Evolutionary conservation across 305 asterid species (phyloP), one percentile per base, ranked within the genome.

Genomic region (Withania somnifera): DNA sequence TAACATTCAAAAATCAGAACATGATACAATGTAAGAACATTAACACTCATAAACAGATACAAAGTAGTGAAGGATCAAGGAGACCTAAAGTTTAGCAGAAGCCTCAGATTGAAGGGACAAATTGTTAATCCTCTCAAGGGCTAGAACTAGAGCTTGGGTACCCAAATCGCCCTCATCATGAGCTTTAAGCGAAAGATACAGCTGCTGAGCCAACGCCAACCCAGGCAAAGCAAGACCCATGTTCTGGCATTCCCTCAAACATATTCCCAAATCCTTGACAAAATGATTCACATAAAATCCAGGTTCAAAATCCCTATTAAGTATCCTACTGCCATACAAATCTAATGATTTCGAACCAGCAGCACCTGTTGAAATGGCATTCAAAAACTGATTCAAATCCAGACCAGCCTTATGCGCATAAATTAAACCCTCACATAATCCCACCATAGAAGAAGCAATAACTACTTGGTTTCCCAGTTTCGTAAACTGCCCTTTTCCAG

Each of bases 261-360:
- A 95, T 36, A 95, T 95, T 81, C 92, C 98, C 85, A 94, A 93
- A 88, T 95, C 99, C 87, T 95, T 95, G 3, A 95, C 98, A 83
- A 95, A 95, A 86, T 95, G 99, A 81, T 95, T 92, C 86, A 95
- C 99, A 81, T 94, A 95, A 85, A 95, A 95, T 2, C 98, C 99
- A 0, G 98, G 95, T 77, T 87, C 97, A 3, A 95, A 88, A 85
- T 95, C 98, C 89, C 98, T 88, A 2, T 81, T 82, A 88, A 92
- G 24, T 47, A 94, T 92, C 88, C 97, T 88, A 63, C 52, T 88
- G 51, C 98, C 99, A 63, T 94, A 94, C 89, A 94, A 85, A 61
- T 94, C 98, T 87, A 95, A 42, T 1, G 97, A 95, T 81, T 95
- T 95, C 28, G 98, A 95, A 4, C 99, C 98, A 6, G 98, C 99